Conservation (phyloP, 352 stramenopile genomes). For the Pythium brachiatum region DNA sequence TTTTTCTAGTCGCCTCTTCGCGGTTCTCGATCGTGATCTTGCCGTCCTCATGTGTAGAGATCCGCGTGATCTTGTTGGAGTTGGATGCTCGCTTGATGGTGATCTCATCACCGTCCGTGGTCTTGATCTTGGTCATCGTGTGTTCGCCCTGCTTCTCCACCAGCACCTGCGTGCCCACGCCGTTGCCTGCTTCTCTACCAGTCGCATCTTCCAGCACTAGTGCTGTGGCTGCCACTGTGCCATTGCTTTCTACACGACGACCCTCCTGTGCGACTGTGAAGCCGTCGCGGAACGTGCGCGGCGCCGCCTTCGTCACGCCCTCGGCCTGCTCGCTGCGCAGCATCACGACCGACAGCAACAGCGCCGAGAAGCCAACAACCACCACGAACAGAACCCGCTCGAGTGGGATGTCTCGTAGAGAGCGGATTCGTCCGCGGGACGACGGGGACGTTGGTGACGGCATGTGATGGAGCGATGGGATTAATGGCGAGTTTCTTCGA, state of each 20-base stretch:
- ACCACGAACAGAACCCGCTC: conserved; percentile 59
- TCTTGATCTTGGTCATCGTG: conserved; percentile 69
- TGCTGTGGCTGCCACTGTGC: neutral
- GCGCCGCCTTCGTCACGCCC: conserved; percentile 21
- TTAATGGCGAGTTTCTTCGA: neutral
- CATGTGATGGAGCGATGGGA: neutral
- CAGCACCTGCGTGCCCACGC: conserved; percentile 23
- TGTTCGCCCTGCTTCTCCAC: conserved; percentile 31
- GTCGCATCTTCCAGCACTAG: neutral
- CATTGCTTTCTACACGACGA: conserved; percentile 42
- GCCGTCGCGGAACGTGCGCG: conserved; percentile 58
- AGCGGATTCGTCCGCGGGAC: conserved; percentile 14
- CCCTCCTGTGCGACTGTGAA: conserved; percentile 61
- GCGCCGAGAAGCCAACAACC: conserved; percentile 43
- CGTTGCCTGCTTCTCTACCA: neutral
- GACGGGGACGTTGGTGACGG: conserved; percentile 3
- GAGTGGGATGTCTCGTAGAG: conserved; percentile 29
- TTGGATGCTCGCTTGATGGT: conserved; percentile 62
- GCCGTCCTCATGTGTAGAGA: conserved; percentile 64
- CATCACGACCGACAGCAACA: conserved; percentile 62
- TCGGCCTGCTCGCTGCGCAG: conserved; percentile 42
- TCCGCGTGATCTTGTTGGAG: conserved; percentile 69
- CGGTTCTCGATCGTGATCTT: conserved; percentile 73
- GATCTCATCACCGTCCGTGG: conserved; percentile 73
- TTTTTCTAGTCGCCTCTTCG: conserved; percentile 10